Evolutionary conservation across 2,329 filamentous ascomycete species (phyloP).

Genomic region (Paramyrothecium sp.): DNA sequence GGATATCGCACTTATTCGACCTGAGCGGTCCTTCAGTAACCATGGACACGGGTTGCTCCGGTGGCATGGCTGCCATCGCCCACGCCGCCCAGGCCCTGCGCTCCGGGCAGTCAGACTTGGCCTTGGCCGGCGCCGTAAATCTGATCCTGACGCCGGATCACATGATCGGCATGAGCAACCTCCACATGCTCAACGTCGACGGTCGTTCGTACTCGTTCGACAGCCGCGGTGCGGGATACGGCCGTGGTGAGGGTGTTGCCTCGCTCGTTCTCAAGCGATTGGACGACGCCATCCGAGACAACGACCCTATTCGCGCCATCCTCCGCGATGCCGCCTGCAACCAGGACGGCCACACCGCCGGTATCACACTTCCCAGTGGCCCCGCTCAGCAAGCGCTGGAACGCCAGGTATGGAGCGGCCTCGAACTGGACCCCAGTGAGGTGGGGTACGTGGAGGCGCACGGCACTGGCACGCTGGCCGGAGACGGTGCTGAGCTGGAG

Average conservation of each 20-base stretch:
- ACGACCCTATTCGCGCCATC: constrained; percentile 35
- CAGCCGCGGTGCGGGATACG: constrained; percentile 45
- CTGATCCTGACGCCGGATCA: constrained; percentile 21
- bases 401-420: constrained; percentile 31
- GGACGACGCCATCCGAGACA: constrained; percentile 49
- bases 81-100: constrained; percentile 45
- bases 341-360: constrained; percentile 33
- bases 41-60: constrained; percentile 49
- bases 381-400: constrained; percentile 41
- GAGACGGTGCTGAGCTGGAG: constrained; percentile 34
- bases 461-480: constrained; percentile 49
- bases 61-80: constrained; percentile 45
- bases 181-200: constrained; percentile 39
- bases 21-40: constrained; percentile 50
- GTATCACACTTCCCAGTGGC: constrained; percentile 48
- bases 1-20: constrained; percentile 53
- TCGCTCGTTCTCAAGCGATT: constrained; percentile 55
- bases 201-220: constrained; percentile 42
- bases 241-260: constrained; percentile 55
- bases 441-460: constrained; percentile 46
- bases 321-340: constrained; percentile 27
- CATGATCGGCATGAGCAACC: not conserved
- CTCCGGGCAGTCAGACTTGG: constrained; percentile 39
- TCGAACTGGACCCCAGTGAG: constrained; percentile 29
- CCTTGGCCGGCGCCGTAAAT: constrained; percentile 43